Evolutionary conservation across 805 yeast genomes (phyloP).

Genomic region (Candida ulmi): DNA sequence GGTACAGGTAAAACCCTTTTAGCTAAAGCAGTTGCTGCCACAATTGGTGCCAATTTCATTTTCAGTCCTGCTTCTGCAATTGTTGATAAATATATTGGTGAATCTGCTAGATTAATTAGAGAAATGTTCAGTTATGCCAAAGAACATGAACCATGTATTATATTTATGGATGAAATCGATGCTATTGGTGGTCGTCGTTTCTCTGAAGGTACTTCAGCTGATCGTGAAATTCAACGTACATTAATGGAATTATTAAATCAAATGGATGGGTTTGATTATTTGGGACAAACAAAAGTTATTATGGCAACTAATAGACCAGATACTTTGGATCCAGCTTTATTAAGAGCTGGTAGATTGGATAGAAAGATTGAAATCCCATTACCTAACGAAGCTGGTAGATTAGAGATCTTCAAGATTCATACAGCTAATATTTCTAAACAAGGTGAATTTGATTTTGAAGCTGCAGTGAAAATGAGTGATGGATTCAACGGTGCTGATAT

Average conservation of each 20-base stretch:
- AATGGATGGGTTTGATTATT: slow-evolving; percentile 96
- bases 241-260: slow-evolving; percentile 94
- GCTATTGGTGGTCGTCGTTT: slow-evolving; percentile 98
- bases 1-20: slow-evolving; percentile 96
- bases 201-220: slow-evolving; percentile 97
- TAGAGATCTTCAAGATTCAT: slow-evolving; percentile 92
- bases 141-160: slow-evolving; percentile 97
- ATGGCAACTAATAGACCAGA: slow-evolving; percentile 99
- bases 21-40: slow-evolving; percentile 98
- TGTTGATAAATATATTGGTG: slow-evolving; percentile 97
- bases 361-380: slow-evolving; percentile 92
- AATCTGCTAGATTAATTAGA: slow-evolving; percentile 91
- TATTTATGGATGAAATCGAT: slow-evolving; percentile 97
- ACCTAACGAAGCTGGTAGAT: slow-evolving; percentile 93
- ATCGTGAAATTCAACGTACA: slow-evolving; percentile 97
- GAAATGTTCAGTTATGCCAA: slow-evolving; percentile 98
- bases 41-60: slow-evolving; percentile 95
- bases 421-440: slow-evolving; percentile 77
- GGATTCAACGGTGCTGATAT: slow-evolving; percentile 99
- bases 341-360: slow-evolving; percentile 97
- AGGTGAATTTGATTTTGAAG: slow-evolving; percentile 96
- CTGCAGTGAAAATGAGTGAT: slow-evolving; percentile 96
- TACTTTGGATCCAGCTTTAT: slow-evolving; percentile 92
- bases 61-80: slow-evolving; percentile 98
- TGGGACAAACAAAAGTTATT: slow-evolving; percentile 94